Conservation (phyloP, 306 rosid genomes). For the Gynostemma pentaphyllum region DNA sequence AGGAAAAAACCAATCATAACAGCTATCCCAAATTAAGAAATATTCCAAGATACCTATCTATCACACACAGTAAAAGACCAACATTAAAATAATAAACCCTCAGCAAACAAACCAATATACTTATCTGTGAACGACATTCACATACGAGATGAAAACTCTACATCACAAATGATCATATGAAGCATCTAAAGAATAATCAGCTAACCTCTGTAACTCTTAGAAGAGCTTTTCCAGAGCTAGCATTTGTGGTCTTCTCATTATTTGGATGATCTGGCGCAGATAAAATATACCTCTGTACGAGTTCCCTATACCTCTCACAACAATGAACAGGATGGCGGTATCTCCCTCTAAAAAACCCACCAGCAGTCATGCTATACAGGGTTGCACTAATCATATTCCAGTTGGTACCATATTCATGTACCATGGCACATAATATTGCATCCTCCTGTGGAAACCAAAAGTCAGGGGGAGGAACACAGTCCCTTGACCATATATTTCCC, state of each 20-base stretch:
- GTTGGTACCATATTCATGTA: constrained; percentile 85
- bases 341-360: constrained; percentile 83
- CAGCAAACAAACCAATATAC: too few relatives aligned
- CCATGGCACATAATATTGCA: constrained; percentile 81
- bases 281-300: constrained; percentile 65
- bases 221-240: constrained; percentile 88
- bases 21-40: too few relatives aligned
- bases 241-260: constrained; percentile 51
- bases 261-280: constrained; percentile 49
- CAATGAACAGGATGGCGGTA: constrained; percentile 95
- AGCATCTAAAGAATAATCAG: constrained; percentile 11
- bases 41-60: too few relatives aligned
- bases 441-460: constrained; percentile 89
- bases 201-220: constrained; percentile 90
- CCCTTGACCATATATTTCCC: constrained; percentile 74
- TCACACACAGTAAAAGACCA: too few relatives aligned
- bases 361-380: constrained; percentile 71
- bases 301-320: constrained; percentile 91
- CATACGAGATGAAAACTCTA: too few relatives aligned
- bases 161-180: background rate
- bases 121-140: too few relatives aligned
- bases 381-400: constrained; percentile 87
- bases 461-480: constrained; percentile 84
- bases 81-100: too few relatives aligned
- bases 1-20: too few relatives aligned